Evolutionary conservation across 768 basidiomycete species (phyloP), one percentile per base, ranked within the genome.

Genomic region (Lentinula edodes): DNA sequence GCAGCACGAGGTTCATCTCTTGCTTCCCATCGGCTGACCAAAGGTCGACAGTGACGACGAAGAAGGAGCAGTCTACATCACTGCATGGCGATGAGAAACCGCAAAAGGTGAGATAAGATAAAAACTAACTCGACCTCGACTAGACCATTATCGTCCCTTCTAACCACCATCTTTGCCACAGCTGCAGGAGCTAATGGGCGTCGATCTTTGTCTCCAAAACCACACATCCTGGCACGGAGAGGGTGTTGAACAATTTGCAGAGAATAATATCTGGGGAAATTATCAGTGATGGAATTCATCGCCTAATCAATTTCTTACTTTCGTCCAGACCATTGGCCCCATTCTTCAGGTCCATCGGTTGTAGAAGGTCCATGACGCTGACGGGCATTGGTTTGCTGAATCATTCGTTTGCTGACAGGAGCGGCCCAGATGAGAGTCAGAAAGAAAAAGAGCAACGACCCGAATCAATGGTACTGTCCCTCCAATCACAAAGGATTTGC

Each of bases 191-290:
- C 93, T 58, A 97, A 79, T 0, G 95, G 94, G 57, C 95, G 82
- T 64, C 95, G 88, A 82, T 98, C 95, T 80, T 95, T 96, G 79
- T 97, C 93, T 50, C 95, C 95, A 73, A 96, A 95, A 10, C 95
- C 95, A 72, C 95, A 96, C 88, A 95, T 95, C 65, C 95, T 85
- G 53, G 95, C 95, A 46, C 95, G 85, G 52, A 91, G 73, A 43
- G 95, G 95, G 67, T 95, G 85, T 71, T 97, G 95, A 3, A 91
- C 83, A 67, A 95, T 84, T 65, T 92, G 88, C 45, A 96, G 81
- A 13, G 87, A 85, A 73, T 95, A 95, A 70, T 89, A 80, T 70
- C 92, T 93, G 67, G 2, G 18, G 56, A 45, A 51, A 13, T 58
- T 1, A 64, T 54, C 50, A 65, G 52, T 7, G 34, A 53, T 9